phyloP scores from a whole-genome alignment of 257 asterid genomes.

The Plectranthus barbatus region DNA sequence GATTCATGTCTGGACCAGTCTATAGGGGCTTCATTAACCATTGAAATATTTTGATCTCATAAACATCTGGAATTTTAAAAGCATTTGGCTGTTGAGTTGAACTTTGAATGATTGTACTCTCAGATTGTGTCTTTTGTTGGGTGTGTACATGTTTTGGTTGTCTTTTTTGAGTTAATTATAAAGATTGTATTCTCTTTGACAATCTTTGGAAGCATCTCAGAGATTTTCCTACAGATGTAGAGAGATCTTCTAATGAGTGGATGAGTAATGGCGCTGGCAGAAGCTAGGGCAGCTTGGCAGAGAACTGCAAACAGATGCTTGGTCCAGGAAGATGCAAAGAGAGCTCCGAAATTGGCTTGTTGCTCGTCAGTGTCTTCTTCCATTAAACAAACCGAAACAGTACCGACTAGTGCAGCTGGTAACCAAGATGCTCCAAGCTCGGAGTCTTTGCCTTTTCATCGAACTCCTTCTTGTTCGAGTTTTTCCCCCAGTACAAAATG shows the following conservation, averaged over 20 bases:
- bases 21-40: neutral
- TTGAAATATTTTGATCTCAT: neutral
- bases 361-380: conserved; percentile 50
- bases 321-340: conserved; percentile 81
- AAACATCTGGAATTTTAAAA: neutral
- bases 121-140: neutral
- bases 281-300: conserved; percentile 84
- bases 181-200: neutral
- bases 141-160: neutral
- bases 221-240: neutral
- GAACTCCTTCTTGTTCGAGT: conserved; percentile 38
- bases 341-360: conserved; percentile 90
- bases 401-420: conserved; percentile 20
- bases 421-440: conserved; percentile 32
- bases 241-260: conserved; percentile 19
- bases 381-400: conserved; percentile 33
- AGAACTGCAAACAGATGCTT: conserved; percentile 74
- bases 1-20: neutral
- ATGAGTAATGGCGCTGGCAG: conserved; percentile 57
- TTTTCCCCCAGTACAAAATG: conserved; percentile 66
- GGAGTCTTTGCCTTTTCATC: conserved; percentile 30
- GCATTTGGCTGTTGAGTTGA: neutral
- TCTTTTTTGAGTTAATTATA: neutral
- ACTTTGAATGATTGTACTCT: neutral
- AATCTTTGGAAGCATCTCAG: neutral